A percentile compares a stretch with the other conserved stretches of the same genome.
phyloP scores from a whole-genome alignment of 2,329 filamentous ascomycete genomes.

The Exophiala oligosperma region DNA sequence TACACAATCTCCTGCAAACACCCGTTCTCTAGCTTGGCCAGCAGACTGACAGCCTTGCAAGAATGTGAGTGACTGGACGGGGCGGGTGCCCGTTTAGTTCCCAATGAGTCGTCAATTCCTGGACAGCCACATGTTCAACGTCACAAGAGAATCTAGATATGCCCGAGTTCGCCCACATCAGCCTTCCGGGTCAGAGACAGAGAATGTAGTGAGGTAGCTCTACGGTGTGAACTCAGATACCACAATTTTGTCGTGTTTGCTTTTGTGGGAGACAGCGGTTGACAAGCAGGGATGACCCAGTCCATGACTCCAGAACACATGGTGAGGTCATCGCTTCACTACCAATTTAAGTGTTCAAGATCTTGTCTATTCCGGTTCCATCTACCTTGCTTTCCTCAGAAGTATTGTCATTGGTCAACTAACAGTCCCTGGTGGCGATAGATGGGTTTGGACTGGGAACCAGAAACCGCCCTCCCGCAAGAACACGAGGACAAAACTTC shows the following conservation, averaged over 20 bases:
- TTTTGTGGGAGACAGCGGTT: neutral
- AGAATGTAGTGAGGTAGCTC: neutral
- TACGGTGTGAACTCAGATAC: too few relatives aligned
- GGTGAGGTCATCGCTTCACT: neutral
- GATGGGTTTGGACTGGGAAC: neutral
- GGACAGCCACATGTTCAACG: neutral
- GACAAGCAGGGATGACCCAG: neutral
- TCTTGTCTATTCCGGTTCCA: neutral
- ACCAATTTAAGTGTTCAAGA: neutral
- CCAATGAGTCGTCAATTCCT: neutral
- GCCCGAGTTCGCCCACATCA: neutral
- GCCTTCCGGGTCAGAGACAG: neutral
- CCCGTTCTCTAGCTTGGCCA: too few relatives aligned
- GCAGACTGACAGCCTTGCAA: too few relatives aligned
- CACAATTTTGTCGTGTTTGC: too few relatives aligned
- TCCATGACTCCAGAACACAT: neutral
- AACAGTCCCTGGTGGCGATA: neutral
- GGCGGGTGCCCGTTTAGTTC: too few relatives aligned
- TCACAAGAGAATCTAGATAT: neutral
- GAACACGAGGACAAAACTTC: neutral
- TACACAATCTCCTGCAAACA: too few relatives aligned
- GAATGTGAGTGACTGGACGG: too few relatives aligned
- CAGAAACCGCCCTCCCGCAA: neutral
- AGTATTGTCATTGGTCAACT: neutral
- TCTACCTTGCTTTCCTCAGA: neutral